Percentiles rank a stretch among this genome's conserved stretches.
These are phyloP conservation scores for Barnettozyma populi DNA, from an alignment of 805 yeast genomes.

Conservation along the genomic window DNA sequence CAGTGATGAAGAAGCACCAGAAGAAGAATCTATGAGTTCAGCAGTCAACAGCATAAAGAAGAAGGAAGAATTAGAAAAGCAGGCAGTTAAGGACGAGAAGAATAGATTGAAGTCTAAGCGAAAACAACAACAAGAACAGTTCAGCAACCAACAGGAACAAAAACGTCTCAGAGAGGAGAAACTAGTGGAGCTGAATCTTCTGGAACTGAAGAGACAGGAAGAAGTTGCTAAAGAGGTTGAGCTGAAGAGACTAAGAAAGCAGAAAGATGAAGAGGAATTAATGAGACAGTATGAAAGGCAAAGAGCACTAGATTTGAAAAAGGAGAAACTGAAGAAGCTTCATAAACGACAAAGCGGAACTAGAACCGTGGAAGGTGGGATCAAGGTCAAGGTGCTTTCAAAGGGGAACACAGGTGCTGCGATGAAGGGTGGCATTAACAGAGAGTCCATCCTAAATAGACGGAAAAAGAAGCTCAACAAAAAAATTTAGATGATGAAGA, in stretches of 20 bases:
- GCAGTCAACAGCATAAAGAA: slow-evolving; percentile 19
- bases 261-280: slow-evolving; percentile 17
- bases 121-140: slow-evolving; percentile 21
- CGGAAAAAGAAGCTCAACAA: slow-evolving; percentile 24
- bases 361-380: slow-evolving; percentile 21
- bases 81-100: slow-evolving; percentile 22
- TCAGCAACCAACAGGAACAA: slow-evolving; percentile 20
- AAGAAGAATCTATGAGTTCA: slow-evolving; percentile 36
- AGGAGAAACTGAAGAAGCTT: slow-evolving; percentile 10
- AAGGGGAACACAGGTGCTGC: slow-evolving; percentile 6
- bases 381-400: slow-evolving; percentile 19
- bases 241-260: slow-evolving; percentile 11
- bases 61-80: slow-evolving; percentile 24
- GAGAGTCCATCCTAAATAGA: slow-evolving; percentile 19
- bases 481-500: slow-evolving; percentile 4
- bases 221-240: slow-evolving; percentile 13
- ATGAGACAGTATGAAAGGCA: slow-evolving; percentile 13
- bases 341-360: slow-evolving; percentile 11
- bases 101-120: slow-evolving; percentile 25
- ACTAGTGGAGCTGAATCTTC: slow-evolving; percentile 16
- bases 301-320: slow-evolving; percentile 13
- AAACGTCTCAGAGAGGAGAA: slow-evolving; percentile 18
- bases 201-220: slow-evolving; percentile 18
- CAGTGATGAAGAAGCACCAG: slow-evolving; percentile 47
- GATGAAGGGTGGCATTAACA: slow-evolving; percentile 13